These are phyloP conservation scores for Colletotrichum sp. DNA, from an alignment of 2,329 filamentous ascomycete genomes.

Conservation along the genomic window DNA sequence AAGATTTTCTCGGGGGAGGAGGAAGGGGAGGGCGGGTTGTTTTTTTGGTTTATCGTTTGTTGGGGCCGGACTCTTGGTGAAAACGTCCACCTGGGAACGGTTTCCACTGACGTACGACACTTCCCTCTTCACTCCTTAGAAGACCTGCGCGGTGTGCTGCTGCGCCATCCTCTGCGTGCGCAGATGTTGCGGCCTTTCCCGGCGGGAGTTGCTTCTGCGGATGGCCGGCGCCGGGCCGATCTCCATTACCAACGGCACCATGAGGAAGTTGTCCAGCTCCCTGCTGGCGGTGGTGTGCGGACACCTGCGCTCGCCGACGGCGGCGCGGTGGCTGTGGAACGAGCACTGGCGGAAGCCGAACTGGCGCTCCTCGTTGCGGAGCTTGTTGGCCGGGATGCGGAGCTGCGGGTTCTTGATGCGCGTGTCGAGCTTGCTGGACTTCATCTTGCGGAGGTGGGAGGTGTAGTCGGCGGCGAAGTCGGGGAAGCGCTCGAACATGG, in stretches of 20 bases:
- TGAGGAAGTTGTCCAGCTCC: slow-evolving; percentile 23
- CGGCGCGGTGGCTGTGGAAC: slow-evolving; percentile 62
- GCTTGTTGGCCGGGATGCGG: slow-evolving; percentile 58
- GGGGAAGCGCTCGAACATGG: slow-evolving; percentile 47
- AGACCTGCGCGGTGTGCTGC: background rate
- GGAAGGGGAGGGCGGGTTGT: background rate
- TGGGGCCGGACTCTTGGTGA: background rate
- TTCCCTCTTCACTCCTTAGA: background rate
- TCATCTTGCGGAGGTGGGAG: slow-evolving; percentile 58
- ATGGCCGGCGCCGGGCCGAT: background rate
- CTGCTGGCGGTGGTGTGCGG: slow-evolving; percentile 40
- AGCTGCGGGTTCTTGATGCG: slow-evolving; percentile 67
- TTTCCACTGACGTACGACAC: background rate
- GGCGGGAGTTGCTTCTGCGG: background rate
- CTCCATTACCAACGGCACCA: slow-evolving; percentile 22
- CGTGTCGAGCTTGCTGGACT: slow-evolving; percentile 52
- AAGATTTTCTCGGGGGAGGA: background rate
- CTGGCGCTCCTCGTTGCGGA: slow-evolving; percentile 60
- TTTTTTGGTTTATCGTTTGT: background rate
- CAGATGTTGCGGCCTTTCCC: background rate
- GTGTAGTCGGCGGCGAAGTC: slow-evolving; percentile 56
- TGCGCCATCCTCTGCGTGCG: background rate
- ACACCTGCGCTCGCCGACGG: slow-evolving; percentile 59
- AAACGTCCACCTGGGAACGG: background rate
- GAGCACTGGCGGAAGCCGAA: slow-evolving; percentile 68